Percentiles rank a stretch among this genome's conserved stretches.
Conservation (phyloP, 441 rosid species). For the Adansonia grandidieri region DNA sequence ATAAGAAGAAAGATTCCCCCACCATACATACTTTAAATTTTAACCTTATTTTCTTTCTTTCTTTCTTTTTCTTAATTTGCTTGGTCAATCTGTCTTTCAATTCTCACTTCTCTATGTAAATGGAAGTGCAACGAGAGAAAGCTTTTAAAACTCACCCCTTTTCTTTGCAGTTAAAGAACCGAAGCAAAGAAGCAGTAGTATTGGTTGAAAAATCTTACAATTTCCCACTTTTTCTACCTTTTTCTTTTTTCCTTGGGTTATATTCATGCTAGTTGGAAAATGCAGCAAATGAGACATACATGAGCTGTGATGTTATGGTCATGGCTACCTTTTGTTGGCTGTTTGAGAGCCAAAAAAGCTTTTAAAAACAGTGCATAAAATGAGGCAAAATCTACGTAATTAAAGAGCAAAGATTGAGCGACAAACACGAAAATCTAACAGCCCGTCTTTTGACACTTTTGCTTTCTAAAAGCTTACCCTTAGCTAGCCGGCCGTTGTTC, state of each 20-base stretch:
- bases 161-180: no score
- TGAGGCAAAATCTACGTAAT: background rate
- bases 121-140: background rate
- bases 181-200: constrained; percentile 10
- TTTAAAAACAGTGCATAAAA: background rate
- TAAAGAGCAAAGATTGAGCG: constrained; percentile 20
- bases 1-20: constrained; percentile 52
- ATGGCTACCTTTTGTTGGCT: background rate
- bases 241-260: constrained; percentile 35
- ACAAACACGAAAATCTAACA: constrained; percentile 42
- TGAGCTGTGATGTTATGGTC: constrained; percentile 20
- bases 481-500: constrained; percentile 34
- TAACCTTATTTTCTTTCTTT: no score
- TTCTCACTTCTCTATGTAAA: no score
- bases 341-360: background rate
- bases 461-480: background rate
- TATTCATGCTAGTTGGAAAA: background rate
- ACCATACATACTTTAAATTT: background rate
- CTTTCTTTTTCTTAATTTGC: constrained; percentile 33
- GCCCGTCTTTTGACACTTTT: constrained; percentile 39
- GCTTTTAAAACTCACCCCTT: constrained; percentile 2
- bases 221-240: constrained; percentile 46
- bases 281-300: constrained; percentile 18
- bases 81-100: constrained; percentile 1
- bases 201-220: constrained; percentile 58